Evolutionary conservation across 768 basidiomycete genomes (phyloP).

Genomic region (Leccinum subgranulosum): DNA sequence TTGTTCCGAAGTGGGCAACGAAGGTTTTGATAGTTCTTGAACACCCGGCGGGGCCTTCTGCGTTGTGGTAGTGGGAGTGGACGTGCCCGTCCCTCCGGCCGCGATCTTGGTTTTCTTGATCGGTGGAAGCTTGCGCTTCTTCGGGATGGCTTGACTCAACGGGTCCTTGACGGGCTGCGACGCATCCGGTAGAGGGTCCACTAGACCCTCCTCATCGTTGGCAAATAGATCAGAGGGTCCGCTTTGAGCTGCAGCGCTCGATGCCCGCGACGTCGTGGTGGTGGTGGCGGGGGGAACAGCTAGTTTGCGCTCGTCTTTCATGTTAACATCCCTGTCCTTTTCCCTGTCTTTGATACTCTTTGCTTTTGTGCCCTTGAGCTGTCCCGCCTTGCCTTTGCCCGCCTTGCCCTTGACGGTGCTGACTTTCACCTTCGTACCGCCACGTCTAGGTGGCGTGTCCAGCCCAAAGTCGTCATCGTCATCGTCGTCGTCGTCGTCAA

Average conservation of each 20-base stretch:
- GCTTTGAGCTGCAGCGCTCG: conserved; percentile 33
- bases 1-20: conserved; percentile 26
- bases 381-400: conserved; percentile 20
- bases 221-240: conserved; percentile 25
- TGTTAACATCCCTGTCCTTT: conserved; percentile 33
- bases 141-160: conserved; percentile 33
- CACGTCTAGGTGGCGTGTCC: conserved; percentile 21
- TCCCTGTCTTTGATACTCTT: conserved; percentile 34
- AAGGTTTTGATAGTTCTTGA: conserved; percentile 27
- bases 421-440: conserved; percentile 21
- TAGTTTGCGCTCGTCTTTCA: conserved; percentile 42
- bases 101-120: conserved; percentile 64
- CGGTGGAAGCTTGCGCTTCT: conserved; percentile 64
- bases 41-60: conserved; percentile 18
- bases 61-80: conserved; percentile 23
- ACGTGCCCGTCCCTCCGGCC: conserved; percentile 15
- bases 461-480: conserved; percentile 30
- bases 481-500: conserved; percentile 23
- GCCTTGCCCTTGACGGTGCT: conserved; percentile 24
- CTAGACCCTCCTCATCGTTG: conserved; percentile 30
- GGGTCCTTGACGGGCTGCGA: conserved; percentile 30
- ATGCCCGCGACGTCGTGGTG: conserved; percentile 21
- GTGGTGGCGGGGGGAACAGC: conserved; percentile 11
- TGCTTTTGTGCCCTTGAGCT: conserved; percentile 21
- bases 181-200: conserved; percentile 10